Evolutionary conservation across 805 yeast genomes (phyloP).

Genomic region (Starmera amethionina): DNA sequence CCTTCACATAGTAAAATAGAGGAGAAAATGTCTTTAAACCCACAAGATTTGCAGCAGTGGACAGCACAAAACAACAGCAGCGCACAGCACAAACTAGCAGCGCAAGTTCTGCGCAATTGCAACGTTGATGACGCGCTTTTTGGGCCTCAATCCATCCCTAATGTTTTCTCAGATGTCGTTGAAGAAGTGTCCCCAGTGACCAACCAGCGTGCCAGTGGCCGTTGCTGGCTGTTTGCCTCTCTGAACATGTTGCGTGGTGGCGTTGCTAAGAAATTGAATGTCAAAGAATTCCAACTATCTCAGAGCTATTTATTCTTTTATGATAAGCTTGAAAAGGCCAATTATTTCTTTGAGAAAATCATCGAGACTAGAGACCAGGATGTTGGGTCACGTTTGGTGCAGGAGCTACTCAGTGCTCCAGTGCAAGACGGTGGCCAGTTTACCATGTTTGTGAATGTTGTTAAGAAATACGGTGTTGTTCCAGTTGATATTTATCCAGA

Average conservation of each 20-base stretch:
- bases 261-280: conserved; percentile 50
- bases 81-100: conserved; percentile 21
- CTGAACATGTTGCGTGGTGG: conserved; percentile 61
- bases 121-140: conserved; percentile 24
- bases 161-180: conserved; percentile 16
- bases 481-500: conserved; percentile 73
- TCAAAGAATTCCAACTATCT: conserved; percentile 64
- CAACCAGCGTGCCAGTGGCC: conserved; percentile 66
- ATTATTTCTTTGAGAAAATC: conserved; percentile 69
- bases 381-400: conserved; percentile 62
- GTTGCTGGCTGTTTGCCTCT: conserved; percentile 88
- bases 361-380: conserved; percentile 58
- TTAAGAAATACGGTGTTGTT: conserved; percentile 73
- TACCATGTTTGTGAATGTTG: conserved; percentile 69
- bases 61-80: too few relatives aligned
- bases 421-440: conserved; percentile 83
- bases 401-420: conserved; percentile 55
- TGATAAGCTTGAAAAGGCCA: conserved; percentile 80
- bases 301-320: conserved; percentile 76
- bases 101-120: conserved; percentile 24
- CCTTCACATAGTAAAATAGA: background rate
- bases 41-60: background rate
- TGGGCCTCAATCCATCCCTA: conserved; percentile 10
- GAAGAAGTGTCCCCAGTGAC: conserved; percentile 49
- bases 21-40: background rate